phyloP scores from a whole-genome alignment of 139 green algal genomes.

The Chlorella sp. region DNA sequence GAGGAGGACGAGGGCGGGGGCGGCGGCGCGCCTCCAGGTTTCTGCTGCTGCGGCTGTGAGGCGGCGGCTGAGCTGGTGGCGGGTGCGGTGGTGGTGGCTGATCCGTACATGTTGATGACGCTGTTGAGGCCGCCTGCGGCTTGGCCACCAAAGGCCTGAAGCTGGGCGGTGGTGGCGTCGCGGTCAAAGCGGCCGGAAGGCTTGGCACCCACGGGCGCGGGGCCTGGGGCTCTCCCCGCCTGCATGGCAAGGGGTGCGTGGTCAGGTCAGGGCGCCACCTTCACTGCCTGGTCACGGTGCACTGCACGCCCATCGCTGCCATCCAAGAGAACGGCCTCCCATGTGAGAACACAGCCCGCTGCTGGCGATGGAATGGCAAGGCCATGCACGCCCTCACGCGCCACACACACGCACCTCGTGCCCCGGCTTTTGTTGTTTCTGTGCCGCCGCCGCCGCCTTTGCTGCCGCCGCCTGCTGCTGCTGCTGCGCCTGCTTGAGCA shows the following conservation, averaged over 20 bases:
- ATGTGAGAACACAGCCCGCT: too few relatives aligned
- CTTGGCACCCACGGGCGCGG: conserved; percentile 7
- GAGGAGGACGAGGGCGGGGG: too few relatives aligned
- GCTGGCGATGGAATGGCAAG: too few relatives aligned
- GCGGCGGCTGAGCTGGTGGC: neutral
- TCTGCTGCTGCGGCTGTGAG: conserved; percentile 14
- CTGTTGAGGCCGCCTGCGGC: neutral
- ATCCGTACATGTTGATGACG: conserved; percentile 28
- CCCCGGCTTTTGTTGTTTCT: neutral
- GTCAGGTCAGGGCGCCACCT: neutral
- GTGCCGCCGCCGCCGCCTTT: neutral
- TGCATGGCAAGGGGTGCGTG: neutral
- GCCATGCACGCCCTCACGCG: neutral
- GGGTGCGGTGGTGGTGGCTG: conserved; percentile 5
- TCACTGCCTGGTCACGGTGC: neutral
- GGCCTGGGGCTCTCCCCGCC: neutral
- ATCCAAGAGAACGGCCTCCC: too few relatives aligned
- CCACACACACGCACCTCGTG: neutral
- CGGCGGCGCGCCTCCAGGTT: too few relatives aligned
- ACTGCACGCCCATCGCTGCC: too few relatives aligned
- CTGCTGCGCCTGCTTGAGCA: neutral
- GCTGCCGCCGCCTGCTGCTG: conserved; percentile 1
- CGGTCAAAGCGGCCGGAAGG: conserved; percentile 38
- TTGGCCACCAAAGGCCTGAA: conserved; percentile 26
- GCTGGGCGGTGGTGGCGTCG: conserved; percentile 20